A percentile compares a stretch with the other conserved stretches of the same genome.
Conservation (phyloP, 75 land plant genomes). For the Gnetum montanum region DNA sequence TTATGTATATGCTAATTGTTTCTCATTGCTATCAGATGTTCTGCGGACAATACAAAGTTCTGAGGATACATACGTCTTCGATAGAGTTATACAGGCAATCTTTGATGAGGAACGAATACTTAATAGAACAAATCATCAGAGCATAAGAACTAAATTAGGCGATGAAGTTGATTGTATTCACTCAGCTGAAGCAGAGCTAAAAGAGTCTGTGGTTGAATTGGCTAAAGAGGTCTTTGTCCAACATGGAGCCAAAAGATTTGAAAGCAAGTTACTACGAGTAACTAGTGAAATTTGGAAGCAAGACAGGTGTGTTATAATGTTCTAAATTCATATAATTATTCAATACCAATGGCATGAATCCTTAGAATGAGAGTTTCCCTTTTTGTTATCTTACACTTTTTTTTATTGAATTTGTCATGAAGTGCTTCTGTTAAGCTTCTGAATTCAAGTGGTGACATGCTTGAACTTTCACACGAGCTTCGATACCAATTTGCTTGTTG, state of each 20-base stretch:
- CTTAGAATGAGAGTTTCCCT: background rate
- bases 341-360: background rate
- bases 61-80: slow-evolving; percentile 78
- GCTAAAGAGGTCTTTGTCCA: slow-evolving; percentile 55
- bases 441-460: slow-evolving; percentile 73
- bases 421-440: slow-evolving; percentile 66
- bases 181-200: slow-evolving; percentile 24
- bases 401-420: background rate
- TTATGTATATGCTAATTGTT: background rate
- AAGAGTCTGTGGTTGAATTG: slow-evolving; percentile 50
- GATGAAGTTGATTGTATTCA: slow-evolving; percentile 21
- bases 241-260: slow-evolving; percentile 77
- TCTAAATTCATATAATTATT: background rate
- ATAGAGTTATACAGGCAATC: slow-evolving; percentile 70
- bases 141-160: slow-evolving; percentile 18
- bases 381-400: too few species aligned
- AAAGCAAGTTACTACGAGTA: slow-evolving; percentile 41
- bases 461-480: slow-evolving; percentile 79
- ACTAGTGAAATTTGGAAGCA: slow-evolving; percentile 34
- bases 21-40: slow-evolving; percentile 43
- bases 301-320: slow-evolving; percentile 30
- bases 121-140: slow-evolving; percentile 24
- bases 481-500: slow-evolving; percentile 67
- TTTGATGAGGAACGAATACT: slow-evolving; percentile 67
- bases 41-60: slow-evolving; percentile 74